These are phyloP conservation scores for Knoxia roxburghii DNA, from an alignment of 257 asterid genomes.

Conservation along the genomic window DNA sequence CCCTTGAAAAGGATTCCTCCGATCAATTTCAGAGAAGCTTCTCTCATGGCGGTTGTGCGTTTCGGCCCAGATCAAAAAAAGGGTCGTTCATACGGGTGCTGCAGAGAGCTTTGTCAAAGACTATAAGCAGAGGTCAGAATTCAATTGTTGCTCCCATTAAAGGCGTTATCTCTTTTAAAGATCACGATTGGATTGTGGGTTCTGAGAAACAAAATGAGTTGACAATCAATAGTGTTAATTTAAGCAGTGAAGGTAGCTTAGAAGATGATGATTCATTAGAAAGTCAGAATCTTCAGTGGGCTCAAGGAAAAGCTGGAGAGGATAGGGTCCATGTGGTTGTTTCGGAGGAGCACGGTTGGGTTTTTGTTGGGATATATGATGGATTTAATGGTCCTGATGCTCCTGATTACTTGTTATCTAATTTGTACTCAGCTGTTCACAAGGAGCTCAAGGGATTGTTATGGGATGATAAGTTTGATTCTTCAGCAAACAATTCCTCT, in stretches of 20 bases:
- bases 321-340: constrained; percentile 96
- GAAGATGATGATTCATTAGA: constrained; percentile 62
- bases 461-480: constrained; percentile 70
- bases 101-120: constrained; percentile 63
- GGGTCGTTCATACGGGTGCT: constrained; percentile 55
- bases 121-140: constrained; percentile 64
- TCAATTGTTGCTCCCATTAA: constrained; percentile 89
- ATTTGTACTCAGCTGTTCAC: constrained; percentile 74
- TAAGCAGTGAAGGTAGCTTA: constrained; percentile 66
- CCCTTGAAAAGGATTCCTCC: constrained; percentile 51
- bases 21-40: constrained; percentile 76
- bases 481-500: constrained; percentile 22
- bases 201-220: constrained; percentile 73
- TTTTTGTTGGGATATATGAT: constrained; percentile 90
- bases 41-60: constrained; percentile 74
- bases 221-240: constrained; percentile 63
- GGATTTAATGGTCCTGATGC: constrained; percentile 98
- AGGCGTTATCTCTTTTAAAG: constrained; percentile 53
- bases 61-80: constrained; percentile 55
- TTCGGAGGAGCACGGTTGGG: constrained; percentile 93
- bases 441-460: constrained; percentile 79
- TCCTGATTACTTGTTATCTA: constrained; percentile 75
- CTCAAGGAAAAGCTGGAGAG: constrained; percentile 97
- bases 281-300: constrained; percentile 85
- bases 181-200: constrained; percentile 51